phyloP scores from a whole-genome alignment of 106 monocot species.

The Dendrobium huoshanense region DNA sequence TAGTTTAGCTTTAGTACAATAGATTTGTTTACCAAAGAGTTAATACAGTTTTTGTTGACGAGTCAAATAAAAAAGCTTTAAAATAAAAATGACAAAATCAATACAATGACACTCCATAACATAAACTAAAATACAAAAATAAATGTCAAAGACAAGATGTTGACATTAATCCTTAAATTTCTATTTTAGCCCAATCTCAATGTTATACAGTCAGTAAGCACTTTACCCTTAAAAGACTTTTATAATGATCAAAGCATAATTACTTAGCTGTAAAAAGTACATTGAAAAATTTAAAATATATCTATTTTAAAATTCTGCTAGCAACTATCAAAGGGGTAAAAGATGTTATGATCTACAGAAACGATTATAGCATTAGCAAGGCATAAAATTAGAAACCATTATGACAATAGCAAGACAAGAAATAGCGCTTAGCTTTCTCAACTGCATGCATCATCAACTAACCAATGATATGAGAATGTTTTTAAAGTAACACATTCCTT shows the following conservation, averaged over 20 bases:
- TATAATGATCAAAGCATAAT: neutral
- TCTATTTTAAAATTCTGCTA: neutral
- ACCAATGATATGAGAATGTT: neutral
- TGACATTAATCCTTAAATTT: too few relatives aligned
- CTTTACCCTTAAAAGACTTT: neutral
- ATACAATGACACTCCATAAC: too few relatives aligned
- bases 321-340: neutral
- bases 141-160: too few relatives aligned
- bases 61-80: too few relatives aligned
- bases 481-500: too few relatives aligned
- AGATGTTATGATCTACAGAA: neutral
- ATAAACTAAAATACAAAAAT: too few relatives aligned
- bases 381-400: neutral
- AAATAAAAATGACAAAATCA: too few relatives aligned
- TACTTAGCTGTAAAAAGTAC: neutral
- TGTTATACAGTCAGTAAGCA: neutral
- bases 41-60: too few relatives aligned
- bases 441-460: neutral
- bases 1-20: too few relatives aligned
- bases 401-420: neutral
- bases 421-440: neutral
- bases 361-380: neutral
- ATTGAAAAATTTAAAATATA: neutral
- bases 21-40: too few relatives aligned
- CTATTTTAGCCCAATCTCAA: too few relatives aligned